A percentile compares a stretch with the other conserved stretches of the same genome.
Evolutionary conservation across 164 flowering plant genomes (phyloP).

Genomic region (Santalum album): DNA sequence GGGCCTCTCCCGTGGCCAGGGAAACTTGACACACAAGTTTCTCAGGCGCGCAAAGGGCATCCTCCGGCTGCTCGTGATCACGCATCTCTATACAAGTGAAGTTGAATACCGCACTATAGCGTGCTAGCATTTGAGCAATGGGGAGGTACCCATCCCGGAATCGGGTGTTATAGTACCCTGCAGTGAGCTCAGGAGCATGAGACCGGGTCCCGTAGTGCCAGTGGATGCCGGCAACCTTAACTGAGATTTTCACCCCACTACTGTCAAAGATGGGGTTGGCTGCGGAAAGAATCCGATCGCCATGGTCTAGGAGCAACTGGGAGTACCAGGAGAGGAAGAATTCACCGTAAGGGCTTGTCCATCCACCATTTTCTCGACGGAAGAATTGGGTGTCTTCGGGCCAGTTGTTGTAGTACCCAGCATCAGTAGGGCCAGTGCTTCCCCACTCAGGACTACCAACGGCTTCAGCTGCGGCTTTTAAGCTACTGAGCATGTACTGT

Average conservation of each 20-base stretch:
- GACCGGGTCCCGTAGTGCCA: slow-evolving; percentile 91
- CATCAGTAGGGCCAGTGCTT: slow-evolving; percentile 78
- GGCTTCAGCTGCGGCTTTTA: slow-evolving; percentile 74
- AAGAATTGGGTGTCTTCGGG: slow-evolving; percentile 88
- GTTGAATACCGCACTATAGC: slow-evolving; percentile 78
- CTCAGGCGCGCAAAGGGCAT: slow-evolving; percentile 79
- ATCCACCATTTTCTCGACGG: slow-evolving; percentile 67
- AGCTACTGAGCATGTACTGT: slow-evolving; percentile 78
- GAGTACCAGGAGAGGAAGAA: slow-evolving; percentile 95
- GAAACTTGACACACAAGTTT: slow-evolving; percentile 77
- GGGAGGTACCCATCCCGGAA: slow-evolving; percentile 76
- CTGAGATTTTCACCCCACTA: slow-evolving; percentile 60
- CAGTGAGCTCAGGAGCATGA: slow-evolving; percentile 97
- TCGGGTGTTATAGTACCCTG: slow-evolving; percentile 92
- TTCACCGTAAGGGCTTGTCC: slow-evolving; percentile 63
- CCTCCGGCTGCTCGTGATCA: slow-evolving; percentile 92
- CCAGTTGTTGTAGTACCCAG: slow-evolving; percentile 87
- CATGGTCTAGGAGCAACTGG: slow-evolving; percentile 76
- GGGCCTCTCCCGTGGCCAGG: slow-evolving; percentile 46
- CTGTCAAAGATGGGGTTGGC: slow-evolving; percentile 38
- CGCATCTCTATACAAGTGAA: slow-evolving; percentile 97
- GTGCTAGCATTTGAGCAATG: slow-evolving; percentile 73
- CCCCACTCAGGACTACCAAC: slow-evolving; percentile 88
- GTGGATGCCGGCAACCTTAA: slow-evolving; percentile 86
- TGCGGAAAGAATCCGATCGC: slow-evolving; percentile 60